phyloP scores from a whole-genome alignment of 805 yeast species.

The Ascoidea tarda region DNA sequence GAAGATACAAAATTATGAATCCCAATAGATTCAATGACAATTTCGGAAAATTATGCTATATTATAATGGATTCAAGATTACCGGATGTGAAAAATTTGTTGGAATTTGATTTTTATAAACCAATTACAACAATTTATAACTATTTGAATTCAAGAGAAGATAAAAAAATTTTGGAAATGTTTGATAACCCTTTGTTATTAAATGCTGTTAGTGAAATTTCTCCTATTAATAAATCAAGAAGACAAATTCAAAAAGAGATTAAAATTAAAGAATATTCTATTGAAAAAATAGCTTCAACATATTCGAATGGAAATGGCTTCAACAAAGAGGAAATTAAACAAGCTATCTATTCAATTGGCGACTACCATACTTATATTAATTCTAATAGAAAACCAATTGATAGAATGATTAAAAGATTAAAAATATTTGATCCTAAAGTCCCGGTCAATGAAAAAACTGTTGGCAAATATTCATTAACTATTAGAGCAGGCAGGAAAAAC shows the following conservation, averaged over 20 bases:
- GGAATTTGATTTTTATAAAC: constrained; percentile 67
- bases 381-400: constrained; percentile 56
- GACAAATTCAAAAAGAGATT: constrained; percentile 42
- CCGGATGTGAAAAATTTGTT: constrained; percentile 56
- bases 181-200: constrained; percentile 43
- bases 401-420: constrained; percentile 41
- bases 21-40: constrained; percentile 72
- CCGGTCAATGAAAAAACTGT: constrained; percentile 14
- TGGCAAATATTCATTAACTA: constrained; percentile 35
- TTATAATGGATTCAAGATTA: constrained; percentile 72
- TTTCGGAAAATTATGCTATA: constrained; percentile 68
- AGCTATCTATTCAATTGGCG: constrained; percentile 65
- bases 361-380: constrained; percentile 57
- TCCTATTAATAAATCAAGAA: constrained; percentile 41
- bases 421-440: constrained; percentile 31
- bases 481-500: constrained; percentile 51
- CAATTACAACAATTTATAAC: constrained; percentile 46
- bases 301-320: constrained; percentile 25
- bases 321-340: constrained; percentile 54
- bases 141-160: constrained; percentile 27
- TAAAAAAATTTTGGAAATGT: constrained; percentile 24
- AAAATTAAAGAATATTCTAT: constrained; percentile 57
- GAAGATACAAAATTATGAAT: constrained; percentile 73
- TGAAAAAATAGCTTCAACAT: constrained; percentile 38
- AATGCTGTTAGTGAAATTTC: constrained; percentile 57